phyloP scores from a whole-genome alignment of 1,139 yeast genomes.

The Lodderomyces oxycetoniae region DNA sequence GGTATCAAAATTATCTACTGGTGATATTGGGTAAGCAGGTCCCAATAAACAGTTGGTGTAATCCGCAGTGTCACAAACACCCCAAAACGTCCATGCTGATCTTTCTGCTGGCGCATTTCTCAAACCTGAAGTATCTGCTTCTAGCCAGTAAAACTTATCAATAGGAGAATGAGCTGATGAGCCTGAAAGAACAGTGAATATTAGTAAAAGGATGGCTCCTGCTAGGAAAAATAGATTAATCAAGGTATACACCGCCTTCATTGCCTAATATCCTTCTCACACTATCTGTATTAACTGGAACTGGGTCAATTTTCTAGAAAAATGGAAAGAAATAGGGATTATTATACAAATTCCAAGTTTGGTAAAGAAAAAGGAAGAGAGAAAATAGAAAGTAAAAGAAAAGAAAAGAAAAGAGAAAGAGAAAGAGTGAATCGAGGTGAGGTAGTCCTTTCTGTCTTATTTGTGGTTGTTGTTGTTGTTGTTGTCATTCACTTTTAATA shows the following conservation, averaged over 20 bases:
- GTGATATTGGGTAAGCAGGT: slow-evolving; percentile 66
- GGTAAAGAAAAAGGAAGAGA: slow-evolving; percentile 1
- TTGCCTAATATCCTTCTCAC: slow-evolving; percentile 14
- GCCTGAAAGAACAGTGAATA: slow-evolving; percentile 65
- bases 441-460: no score
- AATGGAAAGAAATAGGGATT: slow-evolving; percentile 1
- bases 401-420: not conserved
- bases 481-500: slow-evolving; percentile 1
- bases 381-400: slow-evolving; percentile 1
- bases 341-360: not conserved
- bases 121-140: slow-evolving; percentile 60
- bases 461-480: no score
- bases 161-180: slow-evolving; percentile 57
- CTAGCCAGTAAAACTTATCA: slow-evolving; percentile 63
- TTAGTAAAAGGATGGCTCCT: slow-evolving; percentile 52
- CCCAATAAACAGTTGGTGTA: slow-evolving; percentile 43
- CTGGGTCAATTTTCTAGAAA: not conserved
- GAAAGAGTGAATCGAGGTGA: not conserved
- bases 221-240: slow-evolving; percentile 42
- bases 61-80: slow-evolving; percentile 50
- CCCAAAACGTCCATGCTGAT: slow-evolving; percentile 83
- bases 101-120: slow-evolving; percentile 44
- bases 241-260: slow-evolving; percentile 34
- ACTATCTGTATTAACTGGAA: no score
- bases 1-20: slow-evolving; percentile 63